Evolutionary conservation across 306 rosid genomes (phyloP).

Genomic region (Macrotyloma uniflorum): DNA sequence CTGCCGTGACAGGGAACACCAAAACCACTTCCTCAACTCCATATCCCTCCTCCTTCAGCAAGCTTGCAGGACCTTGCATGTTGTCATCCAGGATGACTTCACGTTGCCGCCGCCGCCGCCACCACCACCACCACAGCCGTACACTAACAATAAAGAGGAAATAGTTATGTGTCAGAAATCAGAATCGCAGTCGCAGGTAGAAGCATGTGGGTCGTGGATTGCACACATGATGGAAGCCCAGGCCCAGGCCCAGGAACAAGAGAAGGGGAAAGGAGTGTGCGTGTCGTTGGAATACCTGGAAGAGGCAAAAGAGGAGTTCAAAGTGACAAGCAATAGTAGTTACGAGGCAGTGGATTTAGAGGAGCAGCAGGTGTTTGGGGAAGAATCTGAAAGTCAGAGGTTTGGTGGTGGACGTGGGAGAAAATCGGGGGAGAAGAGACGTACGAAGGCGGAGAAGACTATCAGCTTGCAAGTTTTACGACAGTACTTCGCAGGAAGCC

Average conservation of each 20-base stretch:
- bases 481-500: slow-evolving; percentile 60
- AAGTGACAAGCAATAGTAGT: slow-evolving; percentile 43
- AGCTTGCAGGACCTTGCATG: slow-evolving; percentile 52
- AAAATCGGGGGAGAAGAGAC: slow-evolving; percentile 61
- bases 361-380: slow-evolving; percentile 30
- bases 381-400: slow-evolving; percentile 33
- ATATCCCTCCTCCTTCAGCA: slow-evolving; percentile 56
- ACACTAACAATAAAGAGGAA: background rate
- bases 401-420: slow-evolving; percentile 48
- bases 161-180: background rate
- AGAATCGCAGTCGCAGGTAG: background rate
- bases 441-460: slow-evolving; percentile 67
- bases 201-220: slow-evolving; percentile 45
- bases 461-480: slow-evolving; percentile 61
- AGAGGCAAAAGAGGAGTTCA: slow-evolving; percentile 56
- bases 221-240: slow-evolving; percentile 66
- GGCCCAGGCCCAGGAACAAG: background rate
- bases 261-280: slow-evolving; percentile 54
- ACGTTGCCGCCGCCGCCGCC: background rate
- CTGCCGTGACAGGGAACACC: slow-evolving; percentile 52
- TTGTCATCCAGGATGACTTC: slow-evolving; percentile 46
- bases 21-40: slow-evolving; percentile 55
- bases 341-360: background rate
- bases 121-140: background rate
- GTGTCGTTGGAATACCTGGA: slow-evolving; percentile 52